phyloP scores from a whole-genome alignment of 2,329 filamentous ascomycete species.

The Aphanocladium album region DNA sequence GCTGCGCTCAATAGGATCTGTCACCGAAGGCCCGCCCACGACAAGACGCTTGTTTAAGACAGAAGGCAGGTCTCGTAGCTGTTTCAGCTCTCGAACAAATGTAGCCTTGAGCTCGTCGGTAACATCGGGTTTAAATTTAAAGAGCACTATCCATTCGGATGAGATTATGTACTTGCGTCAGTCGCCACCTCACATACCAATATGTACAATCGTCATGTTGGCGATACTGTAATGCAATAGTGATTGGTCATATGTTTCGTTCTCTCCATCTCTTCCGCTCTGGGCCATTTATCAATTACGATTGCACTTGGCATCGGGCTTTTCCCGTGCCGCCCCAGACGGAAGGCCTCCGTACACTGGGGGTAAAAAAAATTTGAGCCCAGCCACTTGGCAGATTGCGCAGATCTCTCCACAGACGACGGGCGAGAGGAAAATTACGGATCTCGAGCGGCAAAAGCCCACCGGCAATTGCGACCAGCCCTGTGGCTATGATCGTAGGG shows the following conservation, averaged over 20 bases:
- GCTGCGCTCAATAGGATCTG: conserved; percentile 45
- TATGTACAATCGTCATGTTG: conserved; percentile 31
- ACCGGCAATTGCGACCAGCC: not conserved
- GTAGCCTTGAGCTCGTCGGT: conserved; percentile 35
- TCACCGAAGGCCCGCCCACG: conserved; percentile 49
- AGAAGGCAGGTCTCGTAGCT: conserved; percentile 42
- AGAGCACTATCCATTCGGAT: conserved; percentile 34
- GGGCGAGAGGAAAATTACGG: not conserved
- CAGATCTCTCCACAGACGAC: not conserved
- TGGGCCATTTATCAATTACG: not conserved
- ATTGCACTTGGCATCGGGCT: not conserved
- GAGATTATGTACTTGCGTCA: not conserved
- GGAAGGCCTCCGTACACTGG: not conserved
- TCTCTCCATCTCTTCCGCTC: not conserved
- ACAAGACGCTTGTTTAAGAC: conserved; percentile 44
- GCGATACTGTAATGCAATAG: not conserved
- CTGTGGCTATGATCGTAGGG: not conserved
- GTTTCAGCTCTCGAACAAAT: conserved; percentile 43
- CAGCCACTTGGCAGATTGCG: not conserved
- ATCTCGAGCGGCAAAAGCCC: not conserved
- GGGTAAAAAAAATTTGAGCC: not conserved
- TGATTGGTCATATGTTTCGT: not conserved
- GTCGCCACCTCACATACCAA: conserved; percentile 22
- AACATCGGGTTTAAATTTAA: conserved; percentile 43
- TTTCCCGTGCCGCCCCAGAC: not conserved